phyloP scores from a whole-genome alignment of 257 asterid genomes.

The Scutellaria minor region DNA sequence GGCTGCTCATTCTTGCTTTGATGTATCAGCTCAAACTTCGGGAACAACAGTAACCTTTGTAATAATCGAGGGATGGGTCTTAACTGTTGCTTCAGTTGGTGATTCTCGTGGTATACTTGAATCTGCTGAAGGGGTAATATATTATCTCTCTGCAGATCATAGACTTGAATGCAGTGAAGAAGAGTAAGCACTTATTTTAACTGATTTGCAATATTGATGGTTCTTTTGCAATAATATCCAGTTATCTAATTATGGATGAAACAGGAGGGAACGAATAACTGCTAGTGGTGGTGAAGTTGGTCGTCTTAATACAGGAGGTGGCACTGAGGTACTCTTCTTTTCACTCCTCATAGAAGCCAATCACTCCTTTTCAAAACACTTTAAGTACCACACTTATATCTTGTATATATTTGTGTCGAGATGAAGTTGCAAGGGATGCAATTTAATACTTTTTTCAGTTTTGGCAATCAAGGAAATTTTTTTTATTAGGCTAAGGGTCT shows the following conservation, averaged over 20 bases:
- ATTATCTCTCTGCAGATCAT: slow-evolving; percentile 93
- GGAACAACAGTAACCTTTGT: slow-evolving; percentile 98
- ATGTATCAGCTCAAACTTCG: slow-evolving; percentile 76
- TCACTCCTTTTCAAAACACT: not conserved
- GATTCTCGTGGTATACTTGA: slow-evolving; percentile 96
- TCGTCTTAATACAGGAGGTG: slow-evolving; percentile 97
- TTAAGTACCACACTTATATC: not conserved
- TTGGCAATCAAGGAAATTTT: slow-evolving; percentile 9
- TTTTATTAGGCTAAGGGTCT: not conserved
- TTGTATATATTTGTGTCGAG: not conserved
- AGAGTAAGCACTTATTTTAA: slow-evolving; percentile 62
- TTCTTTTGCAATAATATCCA: slow-evolving; percentile 11
- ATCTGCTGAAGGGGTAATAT: slow-evolving; percentile 86
- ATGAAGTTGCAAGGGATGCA: not conserved
- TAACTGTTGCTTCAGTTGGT: slow-evolving; percentile 97
- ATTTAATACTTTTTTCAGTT: not conserved
- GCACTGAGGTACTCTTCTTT: slow-evolving; percentile 76
- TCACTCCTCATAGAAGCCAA: slow-evolving; percentile 7
- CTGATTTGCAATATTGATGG: slow-evolving; percentile 7
- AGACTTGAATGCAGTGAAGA: slow-evolving; percentile 95
- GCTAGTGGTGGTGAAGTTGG: slow-evolving; percentile 98
- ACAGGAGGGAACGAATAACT: slow-evolving; percentile 92
- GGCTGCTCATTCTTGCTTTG: slow-evolving; percentile 36
- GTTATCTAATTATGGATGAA: slow-evolving; percentile 35
- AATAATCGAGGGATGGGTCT: slow-evolving; percentile 91